Base-by-base conservation (phyloP, 768 basidiomycete species). In the Hortiboletus campestris region DNA sequence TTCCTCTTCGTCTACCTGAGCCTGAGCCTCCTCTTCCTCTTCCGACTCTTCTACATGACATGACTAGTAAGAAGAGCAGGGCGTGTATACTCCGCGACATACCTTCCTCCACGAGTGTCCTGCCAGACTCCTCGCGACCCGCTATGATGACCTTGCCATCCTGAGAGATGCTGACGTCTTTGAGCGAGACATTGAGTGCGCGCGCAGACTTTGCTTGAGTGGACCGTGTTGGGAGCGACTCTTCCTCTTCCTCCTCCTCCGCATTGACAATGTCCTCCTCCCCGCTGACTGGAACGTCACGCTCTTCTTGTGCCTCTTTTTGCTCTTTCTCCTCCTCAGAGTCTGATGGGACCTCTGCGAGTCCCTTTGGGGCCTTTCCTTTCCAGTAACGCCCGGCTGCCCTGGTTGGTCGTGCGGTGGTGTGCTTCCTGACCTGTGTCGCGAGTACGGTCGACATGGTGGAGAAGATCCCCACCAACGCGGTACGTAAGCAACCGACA, bases 321-420 rank as follows among this genome's bases (percentile, higher is more conserved):
- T 73, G 76, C 2, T 80, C 83, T 57, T 84, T 81, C 46, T 81
- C 84, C 49, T 81, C 80, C 42, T 86, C 86, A 4, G 84, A 85
- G 60, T 89, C 88, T 7, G 87, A 86, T 20, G 81, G 75, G 39
- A 74, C 71, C 25, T 83, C 83, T 2, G 74, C 75, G 34, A 74
- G 79, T 44, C 89, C 89, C 70, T 91, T 92, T 1, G 92, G 92
- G 0, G 85, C 90, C 63, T 92, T 91, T 52, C 94, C 94, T 63
- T 89, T 89, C 85, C 91, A 91, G 72, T 96, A 95, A 3, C 94
- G 88, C 7, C 83, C 88, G 3, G 84, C 91, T 6, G 94, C 91
- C 49, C 80, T 77, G n/a, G 91, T 80, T 8, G 85, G 79, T n/a
- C 90, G 84, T 20, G 87, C 83, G 9, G 90, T 85, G 4, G 91